A percentile compares a stretch with the other conserved stretches of the same genome.
phyloP scores from a whole-genome alignment of 2,329 filamentous ascomycete genomes.

The Colletotrichum nymphaeae region DNA sequence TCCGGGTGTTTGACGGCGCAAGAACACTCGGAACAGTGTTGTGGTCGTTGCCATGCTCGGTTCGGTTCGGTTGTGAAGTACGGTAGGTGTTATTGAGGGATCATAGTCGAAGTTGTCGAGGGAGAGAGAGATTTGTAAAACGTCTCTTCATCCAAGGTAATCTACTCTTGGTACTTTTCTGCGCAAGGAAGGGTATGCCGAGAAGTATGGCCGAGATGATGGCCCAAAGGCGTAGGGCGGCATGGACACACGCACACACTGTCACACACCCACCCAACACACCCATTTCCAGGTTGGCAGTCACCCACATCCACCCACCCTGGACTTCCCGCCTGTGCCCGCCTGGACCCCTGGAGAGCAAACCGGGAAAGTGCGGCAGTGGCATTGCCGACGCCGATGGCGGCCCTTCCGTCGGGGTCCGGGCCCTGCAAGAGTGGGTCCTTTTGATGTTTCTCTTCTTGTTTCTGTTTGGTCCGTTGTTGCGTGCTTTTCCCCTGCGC shows the following conservation, averaged over 20 bases:
- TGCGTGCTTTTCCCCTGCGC: neutral
- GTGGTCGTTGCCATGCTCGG: slow-evolving; percentile 38
- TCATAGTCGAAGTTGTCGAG: slow-evolving; percentile 11
- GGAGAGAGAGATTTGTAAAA: neutral
- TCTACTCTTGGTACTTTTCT: neutral
- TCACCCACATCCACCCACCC: neutral
- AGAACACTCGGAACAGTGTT: slow-evolving; percentile 39
- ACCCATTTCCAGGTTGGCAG: too few relatives aligned
- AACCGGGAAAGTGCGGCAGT: slow-evolving; percentile 22
- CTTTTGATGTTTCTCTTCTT: neutral
- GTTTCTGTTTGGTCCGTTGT: slow-evolving; percentile 20
- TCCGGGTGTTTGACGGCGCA: slow-evolving; percentile 43
- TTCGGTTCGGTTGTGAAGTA: neutral
- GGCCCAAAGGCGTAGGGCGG: neutral
- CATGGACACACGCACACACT: slow-evolving; percentile 4
- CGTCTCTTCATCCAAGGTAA: neutral
- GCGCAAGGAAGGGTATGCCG: neutral
- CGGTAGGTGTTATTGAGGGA: neutral
- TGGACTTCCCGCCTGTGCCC: neutral
- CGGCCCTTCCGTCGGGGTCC: slow-evolving; percentile 22
- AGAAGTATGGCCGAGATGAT: slow-evolving; percentile 3
- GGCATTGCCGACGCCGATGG: slow-evolving; percentile 18
- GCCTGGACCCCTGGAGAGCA: slow-evolving; percentile 1
- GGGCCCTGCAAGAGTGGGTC: slow-evolving; percentile 13
- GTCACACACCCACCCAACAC: neutral